phyloP scores from a whole-genome alignment of 768 basidiomycete genomes.

The Podaxis sp. region DNA sequence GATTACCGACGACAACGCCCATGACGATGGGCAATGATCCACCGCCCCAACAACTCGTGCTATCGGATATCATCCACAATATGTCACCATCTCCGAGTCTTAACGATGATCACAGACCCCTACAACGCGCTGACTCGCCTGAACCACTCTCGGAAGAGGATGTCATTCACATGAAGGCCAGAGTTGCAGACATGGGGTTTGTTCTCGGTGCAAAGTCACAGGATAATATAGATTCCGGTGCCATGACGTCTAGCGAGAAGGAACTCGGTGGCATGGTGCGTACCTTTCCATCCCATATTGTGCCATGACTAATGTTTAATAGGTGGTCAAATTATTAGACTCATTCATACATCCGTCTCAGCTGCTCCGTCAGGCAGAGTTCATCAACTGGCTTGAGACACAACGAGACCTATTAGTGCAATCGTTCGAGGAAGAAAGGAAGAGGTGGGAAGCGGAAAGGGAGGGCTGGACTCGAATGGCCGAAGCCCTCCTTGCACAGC shows the following conservation, averaged over 20 bases:
- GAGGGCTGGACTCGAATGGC: slow-evolving; percentile 66
- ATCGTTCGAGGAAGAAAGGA: slow-evolving; percentile 57
- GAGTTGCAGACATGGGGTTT: slow-evolving; percentile 44
- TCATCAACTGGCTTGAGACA: slow-evolving; percentile 51
- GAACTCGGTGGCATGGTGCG: slow-evolving; percentile 62
- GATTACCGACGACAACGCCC: slow-evolving; percentile 11
- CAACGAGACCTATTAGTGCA: slow-evolving; percentile 60
- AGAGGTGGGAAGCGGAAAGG: slow-evolving; percentile 61
- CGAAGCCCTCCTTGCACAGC: slow-evolving; percentile 60
- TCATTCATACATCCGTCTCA: slow-evolving; percentile 38
- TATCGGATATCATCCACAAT: slow-evolving; percentile 57
- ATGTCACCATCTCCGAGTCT: slow-evolving; percentile 51
- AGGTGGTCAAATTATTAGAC: slow-evolving; percentile 49
- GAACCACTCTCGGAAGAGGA: slow-evolving; percentile 46
- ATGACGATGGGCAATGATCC: slow-evolving; percentile 17
- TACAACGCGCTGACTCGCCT: slow-evolving; percentile 18
- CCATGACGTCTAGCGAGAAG: slow-evolving; percentile 37
- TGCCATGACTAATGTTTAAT: slow-evolving; percentile 16
- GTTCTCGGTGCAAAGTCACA: slow-evolving; percentile 9
- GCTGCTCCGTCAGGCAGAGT: slow-evolving; percentile 59
- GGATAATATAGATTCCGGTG: neutral
- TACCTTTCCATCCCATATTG: neutral
- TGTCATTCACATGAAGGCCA: slow-evolving; percentile 46
- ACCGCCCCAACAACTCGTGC: slow-evolving; percentile 37
- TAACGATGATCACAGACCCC: slow-evolving; percentile 14